Conservation (phyloP, 805 yeast species). For the Ogataea parapolymorpha region DNA sequence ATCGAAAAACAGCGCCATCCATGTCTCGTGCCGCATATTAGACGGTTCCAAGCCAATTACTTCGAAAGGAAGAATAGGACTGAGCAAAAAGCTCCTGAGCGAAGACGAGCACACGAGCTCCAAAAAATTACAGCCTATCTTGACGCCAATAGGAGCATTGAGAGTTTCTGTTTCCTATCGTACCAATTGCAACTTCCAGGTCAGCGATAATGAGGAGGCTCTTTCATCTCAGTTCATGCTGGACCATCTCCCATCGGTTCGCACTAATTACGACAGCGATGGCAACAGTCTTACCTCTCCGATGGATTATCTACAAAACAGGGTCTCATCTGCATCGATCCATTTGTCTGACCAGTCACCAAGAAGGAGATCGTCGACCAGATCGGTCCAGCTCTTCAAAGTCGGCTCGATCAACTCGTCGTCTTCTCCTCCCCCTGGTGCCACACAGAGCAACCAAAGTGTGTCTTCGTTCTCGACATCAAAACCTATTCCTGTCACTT, state of each 20-base stretch:
- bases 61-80: conserved; percentile 81
- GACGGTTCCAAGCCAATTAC: conserved; percentile 79
- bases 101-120: conserved; percentile 50
- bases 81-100: conserved; percentile 49
- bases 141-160: conserved; percentile 72
- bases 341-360: conserved; percentile 18
- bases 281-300: conserved; percentile 16
- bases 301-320: conserved; percentile 16
- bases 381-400: conserved; percentile 56
- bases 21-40: conserved; percentile 56
- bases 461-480: conserved; percentile 24
- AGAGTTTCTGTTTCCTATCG: conserved; percentile 79
- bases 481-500: conserved; percentile 38
- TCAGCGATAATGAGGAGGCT: conserved; percentile 64
- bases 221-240: conserved; percentile 40
- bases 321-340: conserved; percentile 27
- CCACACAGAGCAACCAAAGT: conserved; percentile 12
- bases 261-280: conserved; percentile 16
- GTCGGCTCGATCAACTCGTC: conserved; percentile 52
- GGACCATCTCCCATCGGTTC: conserved; percentile 11
- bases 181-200: conserved; percentile 60
- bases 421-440: conserved; percentile 32
- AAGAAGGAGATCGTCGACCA: conserved; percentile 32
- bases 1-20: conserved; percentile 28
- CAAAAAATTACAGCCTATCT: conserved; percentile 63